Percentiles rank a stretch among this genome's conserved stretches.
Evolutionary conservation across 2,329 filamentous ascomycete species (phyloP).

Genomic region (Ophiocordyceps camponoti-floridani): DNA sequence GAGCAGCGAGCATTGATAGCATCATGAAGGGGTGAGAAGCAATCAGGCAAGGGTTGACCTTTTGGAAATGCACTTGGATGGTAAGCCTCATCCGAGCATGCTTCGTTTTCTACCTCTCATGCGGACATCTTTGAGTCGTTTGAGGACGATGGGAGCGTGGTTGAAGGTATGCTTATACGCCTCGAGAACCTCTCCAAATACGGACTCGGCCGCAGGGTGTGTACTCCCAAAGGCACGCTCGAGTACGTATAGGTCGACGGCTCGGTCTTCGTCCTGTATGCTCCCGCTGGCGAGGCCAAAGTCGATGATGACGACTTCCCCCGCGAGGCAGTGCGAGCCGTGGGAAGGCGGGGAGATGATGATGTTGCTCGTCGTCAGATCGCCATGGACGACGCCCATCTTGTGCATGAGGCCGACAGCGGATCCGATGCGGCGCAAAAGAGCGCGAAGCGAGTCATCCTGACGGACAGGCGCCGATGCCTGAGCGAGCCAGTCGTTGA

Average conservation of each 20-base stretch:
- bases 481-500: slow-evolving; percentile 50
- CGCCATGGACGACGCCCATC: slow-evolving; percentile 80
- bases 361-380: slow-evolving; percentile 93
- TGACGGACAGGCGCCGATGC: slow-evolving; percentile 19
- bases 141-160: slow-evolving; percentile 56
- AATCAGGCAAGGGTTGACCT: neutral
- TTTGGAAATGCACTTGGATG: neutral
- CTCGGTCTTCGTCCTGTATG: slow-evolving; percentile 74
- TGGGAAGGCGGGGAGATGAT: slow-evolving; percentile 40
- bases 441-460: slow-evolving; percentile 32
- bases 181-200: slow-evolving; percentile 57
- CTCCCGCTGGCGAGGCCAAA: slow-evolving; percentile 79
- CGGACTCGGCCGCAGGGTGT: slow-evolving; percentile 65
- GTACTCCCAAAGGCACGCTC: slow-evolving; percentile 91
- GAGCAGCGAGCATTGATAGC: neutral
- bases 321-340: slow-evolving; percentile 26
- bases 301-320: slow-evolving; percentile 81
- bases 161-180: slow-evolving; percentile 62
- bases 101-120: slow-evolving; percentile 90
- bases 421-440: slow-evolving; percentile 54
- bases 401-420: slow-evolving; percentile 64
- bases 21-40: neutral
- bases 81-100: slow-evolving; percentile 57
- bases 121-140: slow-evolving; percentile 76
- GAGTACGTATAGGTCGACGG: slow-evolving; percentile 89